Evolutionary conservation across 225 moss, liverwort and hornwort species (phyloP).

Genomic region (Climacium dendroides): DNA sequence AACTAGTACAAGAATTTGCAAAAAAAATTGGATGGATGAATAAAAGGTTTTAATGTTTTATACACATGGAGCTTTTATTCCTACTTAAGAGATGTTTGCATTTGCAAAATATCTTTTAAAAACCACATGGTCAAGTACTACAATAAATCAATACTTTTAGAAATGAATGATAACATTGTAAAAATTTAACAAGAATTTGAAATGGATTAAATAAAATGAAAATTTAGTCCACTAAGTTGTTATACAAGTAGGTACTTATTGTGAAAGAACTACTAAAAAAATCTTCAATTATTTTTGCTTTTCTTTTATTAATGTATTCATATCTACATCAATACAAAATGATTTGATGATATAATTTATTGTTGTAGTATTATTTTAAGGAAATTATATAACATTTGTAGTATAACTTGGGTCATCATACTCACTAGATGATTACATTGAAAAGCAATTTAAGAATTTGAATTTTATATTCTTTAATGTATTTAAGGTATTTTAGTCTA

Average conservation of each 20-base stretch:
- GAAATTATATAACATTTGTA: not conserved
- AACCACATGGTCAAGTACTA: accelerated
- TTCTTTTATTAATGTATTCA: not conserved
- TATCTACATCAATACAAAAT: not conserved
- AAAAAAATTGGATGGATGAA: not conserved
- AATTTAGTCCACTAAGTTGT: not conserved
- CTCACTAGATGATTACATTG: not conserved
- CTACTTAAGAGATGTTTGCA: no score
- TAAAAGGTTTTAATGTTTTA: not conserved
- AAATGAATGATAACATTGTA: not conserved
- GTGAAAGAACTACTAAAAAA: not conserved
- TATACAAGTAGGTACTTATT: not conserved
- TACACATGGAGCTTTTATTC: no score
- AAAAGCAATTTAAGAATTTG: not conserved
- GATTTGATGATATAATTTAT: not conserved
- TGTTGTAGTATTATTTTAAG: not conserved
- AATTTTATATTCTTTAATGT: not conserved
- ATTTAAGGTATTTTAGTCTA: not conserved
- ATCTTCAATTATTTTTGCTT: not conserved
- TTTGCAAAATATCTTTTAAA: not conserved
- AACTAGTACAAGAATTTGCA: not conserved
- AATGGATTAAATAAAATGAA: not conserved
- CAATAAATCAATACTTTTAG: not conserved
- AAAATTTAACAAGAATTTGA: not conserved
- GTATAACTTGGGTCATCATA: not conserved